These are phyloP conservation scores for Botrytis tulipae DNA, from an alignment of 2,329 filamentous ascomycete species.

Conservation along the genomic window DNA sequence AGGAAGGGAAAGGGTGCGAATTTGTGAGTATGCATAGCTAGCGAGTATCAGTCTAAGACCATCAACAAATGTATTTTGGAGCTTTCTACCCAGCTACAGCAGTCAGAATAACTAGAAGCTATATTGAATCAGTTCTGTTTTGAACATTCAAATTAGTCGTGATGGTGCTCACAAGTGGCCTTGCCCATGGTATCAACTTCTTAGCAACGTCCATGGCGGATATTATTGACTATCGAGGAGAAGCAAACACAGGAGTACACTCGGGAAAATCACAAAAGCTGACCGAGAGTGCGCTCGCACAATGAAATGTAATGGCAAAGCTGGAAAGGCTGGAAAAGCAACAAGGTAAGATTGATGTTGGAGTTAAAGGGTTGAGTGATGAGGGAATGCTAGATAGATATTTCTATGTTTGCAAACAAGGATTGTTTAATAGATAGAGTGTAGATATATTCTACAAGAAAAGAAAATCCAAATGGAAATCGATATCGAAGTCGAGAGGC, in stretches of 20 bases:
- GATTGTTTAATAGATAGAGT: too few species aligned
- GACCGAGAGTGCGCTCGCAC: background rate
- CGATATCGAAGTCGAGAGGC: background rate
- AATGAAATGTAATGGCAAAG: background rate
- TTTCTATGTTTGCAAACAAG: background rate
- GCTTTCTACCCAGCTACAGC: conserved; percentile 33
- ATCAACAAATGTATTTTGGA: background rate
- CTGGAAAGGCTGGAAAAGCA: background rate
- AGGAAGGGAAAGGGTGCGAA: conserved; percentile 34
- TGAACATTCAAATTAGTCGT: background rate
- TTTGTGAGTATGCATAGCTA: conserved; percentile 37
- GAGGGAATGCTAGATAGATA: background rate
- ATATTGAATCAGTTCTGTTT: conserved; percentile 21
- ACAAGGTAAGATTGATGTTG: background rate
- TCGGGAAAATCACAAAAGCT: background rate
- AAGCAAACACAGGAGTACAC: background rate
- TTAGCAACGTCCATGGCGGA: conserved; percentile 23
- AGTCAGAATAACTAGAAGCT: conserved; percentile 33
- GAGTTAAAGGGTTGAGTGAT: background rate
- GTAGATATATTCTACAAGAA: background rate
- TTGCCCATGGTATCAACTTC: conserved; percentile 25
- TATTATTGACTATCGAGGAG: conserved; percentile 7
- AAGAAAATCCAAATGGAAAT: background rate
- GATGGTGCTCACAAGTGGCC: conserved; percentile 31
- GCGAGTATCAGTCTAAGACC: conserved; percentile 13